These are phyloP conservation scores for Cladorrhinum sp. DNA, from an alignment of 2,329 filamentous ascomycete species.

Conservation along the genomic window DNA sequence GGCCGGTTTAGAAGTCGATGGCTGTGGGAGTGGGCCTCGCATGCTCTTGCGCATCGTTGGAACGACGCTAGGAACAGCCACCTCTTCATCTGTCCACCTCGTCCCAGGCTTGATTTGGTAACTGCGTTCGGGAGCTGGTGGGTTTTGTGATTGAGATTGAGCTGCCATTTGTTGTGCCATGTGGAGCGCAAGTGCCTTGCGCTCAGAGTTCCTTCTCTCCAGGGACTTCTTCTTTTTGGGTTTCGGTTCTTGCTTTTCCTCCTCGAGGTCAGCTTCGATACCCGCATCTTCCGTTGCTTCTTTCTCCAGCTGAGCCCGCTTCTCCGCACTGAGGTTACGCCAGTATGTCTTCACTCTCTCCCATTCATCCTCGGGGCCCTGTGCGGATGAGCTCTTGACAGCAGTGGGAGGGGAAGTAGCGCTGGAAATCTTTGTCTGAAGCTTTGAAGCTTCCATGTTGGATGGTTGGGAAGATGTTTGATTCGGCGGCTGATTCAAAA, in stretches of 20 bases:
- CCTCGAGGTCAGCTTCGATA: constrained; percentile 45
- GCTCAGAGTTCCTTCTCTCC: constrained; percentile 42
- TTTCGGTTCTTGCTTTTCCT: constrained; percentile 31
- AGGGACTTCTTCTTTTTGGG: constrained; percentile 41
- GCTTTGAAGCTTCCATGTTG: constrained; percentile 19
- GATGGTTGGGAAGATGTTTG: constrained; percentile 14
- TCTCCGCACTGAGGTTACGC: constrained; percentile 62
- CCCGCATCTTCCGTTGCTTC: constrained; percentile 55
- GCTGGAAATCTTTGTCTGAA: constrained; percentile 18
- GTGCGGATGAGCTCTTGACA: constrained; percentile 12
- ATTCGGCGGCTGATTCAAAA: background rate
- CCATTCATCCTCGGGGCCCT: constrained; percentile 53
- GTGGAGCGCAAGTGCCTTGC: constrained; percentile 29
- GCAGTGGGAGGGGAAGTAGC: constrained; percentile 20
- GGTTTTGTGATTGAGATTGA: constrained; percentile 11
- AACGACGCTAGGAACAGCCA: background rate
- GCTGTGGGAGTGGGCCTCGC: constrained; percentile 21
- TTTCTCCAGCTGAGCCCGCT: constrained; percentile 59
- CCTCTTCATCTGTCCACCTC: constrained; percentile 22
- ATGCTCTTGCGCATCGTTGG: constrained; percentile 26
- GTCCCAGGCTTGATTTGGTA: constrained; percentile 35
- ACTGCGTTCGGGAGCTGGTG: constrained; percentile 21
- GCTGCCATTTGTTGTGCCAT: constrained; percentile 63
- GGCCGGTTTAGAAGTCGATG: constrained; percentile 10
- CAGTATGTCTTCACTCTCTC: constrained; percentile 67